Conservation (phyloP, 1,139 yeast species). For the Chernovozyma aurita region DNA sequence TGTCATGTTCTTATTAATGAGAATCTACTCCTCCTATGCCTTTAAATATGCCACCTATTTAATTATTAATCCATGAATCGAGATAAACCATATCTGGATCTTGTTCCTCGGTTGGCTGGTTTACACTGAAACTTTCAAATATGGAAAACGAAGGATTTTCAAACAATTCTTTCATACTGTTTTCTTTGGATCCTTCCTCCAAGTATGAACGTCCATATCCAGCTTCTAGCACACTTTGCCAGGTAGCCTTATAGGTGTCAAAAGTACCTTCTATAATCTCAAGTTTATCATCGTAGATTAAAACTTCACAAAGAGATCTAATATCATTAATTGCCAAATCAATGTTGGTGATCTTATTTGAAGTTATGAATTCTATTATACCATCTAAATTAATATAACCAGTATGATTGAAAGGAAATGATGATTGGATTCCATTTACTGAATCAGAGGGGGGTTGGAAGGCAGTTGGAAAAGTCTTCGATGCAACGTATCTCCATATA, state of each 20-base stretch:
- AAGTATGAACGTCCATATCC: constrained; percentile 49
- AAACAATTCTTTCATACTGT: constrained; percentile 11
- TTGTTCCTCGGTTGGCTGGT: constrained; percentile 28
- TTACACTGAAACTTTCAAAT: constrained; percentile 31
- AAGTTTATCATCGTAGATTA: constrained; percentile 80
- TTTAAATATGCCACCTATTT: constrained; percentile 1
- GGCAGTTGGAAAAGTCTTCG: constrained; percentile 71
- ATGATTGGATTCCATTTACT: constrained; percentile 27
- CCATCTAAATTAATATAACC: constrained; percentile 68
- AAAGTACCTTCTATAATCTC: constrained; percentile 50
- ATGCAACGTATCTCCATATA: constrained; percentile 82
- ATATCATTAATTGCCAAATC: constrained; percentile 74
- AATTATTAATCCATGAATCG: constrained; percentile 37
- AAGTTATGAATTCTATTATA: constrained; percentile 71
- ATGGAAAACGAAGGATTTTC: constrained; percentile 25
- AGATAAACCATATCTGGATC: constrained; percentile 35
- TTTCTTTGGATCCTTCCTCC: constrained; percentile 16
- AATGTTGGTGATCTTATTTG: constrained; percentile 74
- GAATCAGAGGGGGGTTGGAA: constrained; percentile 34
- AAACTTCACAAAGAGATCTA: constrained; percentile 79
- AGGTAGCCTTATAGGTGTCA: constrained; percentile 55
- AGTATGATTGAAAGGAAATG: constrained; percentile 53
- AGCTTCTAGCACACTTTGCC: constrained; percentile 59
- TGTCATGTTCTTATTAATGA: not conserved
- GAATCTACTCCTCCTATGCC: not conserved